A percentile compares a stretch with the other conserved stretches of the same genome.
Evolutionary conservation across 331 rosid genomes (phyloP).

Genomic region (Rosa hybrid): DNA sequence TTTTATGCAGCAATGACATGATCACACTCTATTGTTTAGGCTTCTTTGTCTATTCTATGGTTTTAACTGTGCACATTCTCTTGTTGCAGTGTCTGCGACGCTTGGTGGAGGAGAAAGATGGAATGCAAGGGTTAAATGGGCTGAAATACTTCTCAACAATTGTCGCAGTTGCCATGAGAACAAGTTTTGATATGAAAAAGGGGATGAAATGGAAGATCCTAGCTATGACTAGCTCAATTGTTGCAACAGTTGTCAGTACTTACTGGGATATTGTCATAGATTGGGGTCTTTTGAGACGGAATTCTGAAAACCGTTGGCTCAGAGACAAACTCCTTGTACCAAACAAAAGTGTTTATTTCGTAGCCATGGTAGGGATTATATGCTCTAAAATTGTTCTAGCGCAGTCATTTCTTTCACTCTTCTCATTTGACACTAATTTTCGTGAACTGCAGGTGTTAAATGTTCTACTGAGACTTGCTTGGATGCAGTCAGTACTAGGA

Average conservation of each 20-base stretch:
- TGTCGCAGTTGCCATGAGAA: constrained; percentile 65
- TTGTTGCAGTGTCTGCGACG: constrained; percentile 60
- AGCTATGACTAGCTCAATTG: constrained; percentile 52
- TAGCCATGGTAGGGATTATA: constrained; percentile 47
- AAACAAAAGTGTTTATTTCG: constrained; percentile 53
- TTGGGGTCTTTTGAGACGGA: constrained; percentile 63
- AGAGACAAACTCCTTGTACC: constrained; percentile 68
- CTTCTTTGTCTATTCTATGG: neutral
- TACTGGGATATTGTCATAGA: constrained; percentile 77
- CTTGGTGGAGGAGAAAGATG: constrained; percentile 57
- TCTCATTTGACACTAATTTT: neutral
- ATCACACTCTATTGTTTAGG: neutral
- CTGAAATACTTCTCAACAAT: constrained; percentile 61
- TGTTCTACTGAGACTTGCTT: constrained; percentile 65
- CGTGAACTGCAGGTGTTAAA: constrained; percentile 56
- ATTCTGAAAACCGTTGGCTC: constrained; percentile 77
- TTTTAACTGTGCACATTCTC: constrained; percentile 18
- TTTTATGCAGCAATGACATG: neutral
- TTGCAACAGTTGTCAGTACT: constrained; percentile 60
- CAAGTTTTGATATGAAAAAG: constrained; percentile 41
- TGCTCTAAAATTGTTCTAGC: neutral
- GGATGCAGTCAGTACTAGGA: constrained; percentile 81
- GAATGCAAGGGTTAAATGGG: constrained; percentile 57
- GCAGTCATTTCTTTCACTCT: neutral
- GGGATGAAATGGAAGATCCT: constrained; percentile 41